These are phyloP conservation scores for Neofusicoccum sp. DNA, from an alignment of 2,329 filamentous ascomycete species.

Conservation along the genomic window DNA sequence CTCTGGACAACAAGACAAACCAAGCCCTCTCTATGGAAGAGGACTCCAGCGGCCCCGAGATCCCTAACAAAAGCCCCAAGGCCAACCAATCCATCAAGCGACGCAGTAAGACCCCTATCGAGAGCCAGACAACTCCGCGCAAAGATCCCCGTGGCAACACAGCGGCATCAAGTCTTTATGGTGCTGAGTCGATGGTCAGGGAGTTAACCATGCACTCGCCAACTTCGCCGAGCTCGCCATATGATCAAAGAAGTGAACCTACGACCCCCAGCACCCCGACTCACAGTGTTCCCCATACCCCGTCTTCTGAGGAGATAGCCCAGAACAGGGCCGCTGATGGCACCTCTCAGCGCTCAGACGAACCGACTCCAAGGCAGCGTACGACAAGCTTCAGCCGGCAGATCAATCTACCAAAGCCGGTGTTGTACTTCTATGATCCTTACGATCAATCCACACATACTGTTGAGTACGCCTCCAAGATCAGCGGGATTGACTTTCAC, in stretches of 20 bases:
- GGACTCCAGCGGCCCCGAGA: conserved; percentile 16
- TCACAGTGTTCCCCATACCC: conserved; percentile 27
- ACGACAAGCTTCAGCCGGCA: conserved; percentile 39
- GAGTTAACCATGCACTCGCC: conserved; percentile 51
- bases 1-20: conserved; percentile 36
- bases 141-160: conserved; percentile 11
- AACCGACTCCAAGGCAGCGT: conserved; percentile 38
- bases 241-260: conserved; percentile 37
- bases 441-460: conserved; percentile 46
- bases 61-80: conserved; percentile 21
- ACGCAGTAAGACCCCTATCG: conserved; percentile 7
- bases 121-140: conserved; percentile 9
- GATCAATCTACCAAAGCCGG: conserved; percentile 44
- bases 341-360: conserved; percentile 24
- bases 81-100: conserved; percentile 14
- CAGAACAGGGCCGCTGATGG: not conserved
- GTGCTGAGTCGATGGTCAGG: conserved; percentile 48
- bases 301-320: not conserved
- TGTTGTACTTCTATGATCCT: conserved; percentile 47
- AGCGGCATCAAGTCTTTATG: conserved; percentile 42
- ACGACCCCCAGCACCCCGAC: conserved; percentile 31
- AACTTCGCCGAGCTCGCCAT: conserved; percentile 37
- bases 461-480: conserved; percentile 44
- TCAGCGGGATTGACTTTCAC: conserved; percentile 46
- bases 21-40: conserved; percentile 28